Percentiles rank a stretch among this genome's conserved stretches.
Conservation (phyloP, 768 basidiomycete species). For the Russula brevipes region DNA sequence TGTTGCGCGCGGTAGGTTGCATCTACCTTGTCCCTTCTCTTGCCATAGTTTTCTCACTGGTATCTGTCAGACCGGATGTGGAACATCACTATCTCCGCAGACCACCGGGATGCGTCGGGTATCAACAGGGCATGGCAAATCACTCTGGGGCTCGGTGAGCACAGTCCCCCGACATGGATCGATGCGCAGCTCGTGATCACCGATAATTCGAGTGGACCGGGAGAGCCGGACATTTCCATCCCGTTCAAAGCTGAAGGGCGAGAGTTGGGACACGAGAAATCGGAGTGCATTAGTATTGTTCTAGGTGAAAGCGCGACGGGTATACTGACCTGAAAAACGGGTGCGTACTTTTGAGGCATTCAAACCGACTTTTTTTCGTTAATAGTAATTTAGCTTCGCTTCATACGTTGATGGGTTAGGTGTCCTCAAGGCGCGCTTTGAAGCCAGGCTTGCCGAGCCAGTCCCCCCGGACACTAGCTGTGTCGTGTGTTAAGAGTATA, state of each 20-base stretch:
- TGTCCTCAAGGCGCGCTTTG: conserved; percentile 22
- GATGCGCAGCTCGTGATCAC: conserved; percentile 47
- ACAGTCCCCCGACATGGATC: conserved; percentile 53
- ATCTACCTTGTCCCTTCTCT: no score
- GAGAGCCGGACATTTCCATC: conserved; percentile 28
- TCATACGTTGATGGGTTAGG: conserved; percentile 21
- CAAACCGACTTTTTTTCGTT: neutral
- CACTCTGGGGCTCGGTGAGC: conserved; percentile 45
- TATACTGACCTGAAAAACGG: conserved; percentile 43
- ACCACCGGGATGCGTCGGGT: no score
- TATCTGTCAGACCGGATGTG: neutral
- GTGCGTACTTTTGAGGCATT: conserved; percentile 34
- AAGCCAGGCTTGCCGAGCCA: conserved; percentile 11
- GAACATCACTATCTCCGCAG: conserved; percentile 33
- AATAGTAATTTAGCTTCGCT: conserved; percentile 25
- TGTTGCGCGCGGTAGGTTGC: no score
- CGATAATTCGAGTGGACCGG: conserved; percentile 27
- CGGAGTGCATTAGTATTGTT: conserved; percentile 4
- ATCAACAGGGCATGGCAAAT: conserved; percentile 26
- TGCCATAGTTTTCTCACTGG: neutral
- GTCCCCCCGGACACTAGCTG: no score
- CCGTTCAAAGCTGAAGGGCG: conserved; percentile 34
- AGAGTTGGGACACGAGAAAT: conserved; percentile 30
- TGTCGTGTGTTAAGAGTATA: no score
- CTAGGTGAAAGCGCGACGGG: conserved; percentile 41